phyloP scores from a whole-genome alignment of 768 basidiomycete genomes.

The Tricholomella constricta region DNA sequence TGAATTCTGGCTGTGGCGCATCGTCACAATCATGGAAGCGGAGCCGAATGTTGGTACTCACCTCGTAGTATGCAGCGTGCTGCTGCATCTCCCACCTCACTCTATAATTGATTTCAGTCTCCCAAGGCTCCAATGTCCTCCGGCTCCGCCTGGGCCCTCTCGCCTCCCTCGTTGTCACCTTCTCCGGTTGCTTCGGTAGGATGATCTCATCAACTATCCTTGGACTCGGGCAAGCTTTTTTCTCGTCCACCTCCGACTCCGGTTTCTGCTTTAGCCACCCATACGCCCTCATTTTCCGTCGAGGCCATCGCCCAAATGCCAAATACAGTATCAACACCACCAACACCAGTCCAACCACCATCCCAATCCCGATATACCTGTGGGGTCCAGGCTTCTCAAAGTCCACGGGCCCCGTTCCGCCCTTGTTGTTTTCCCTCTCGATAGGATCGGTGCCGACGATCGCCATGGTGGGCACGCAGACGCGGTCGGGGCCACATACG shows the following conservation, averaged over 20 bases:
- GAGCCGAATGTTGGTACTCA: neutral
- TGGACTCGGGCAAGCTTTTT: neutral
- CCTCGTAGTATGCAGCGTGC: constrained; percentile 6
- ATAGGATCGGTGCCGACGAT: constrained; percentile 26
- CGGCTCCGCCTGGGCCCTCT: constrained; percentile 7
- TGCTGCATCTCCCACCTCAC: constrained; percentile 17
- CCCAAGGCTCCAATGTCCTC: constrained; percentile 16
- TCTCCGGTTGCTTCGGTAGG: constrained; percentile 14
- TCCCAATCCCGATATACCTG: constrained; percentile 47
- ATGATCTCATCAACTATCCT: constrained; percentile 16
- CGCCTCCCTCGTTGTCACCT: neutral
- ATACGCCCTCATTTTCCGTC: constrained; percentile 20
- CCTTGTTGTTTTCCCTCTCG: constrained; percentile 20
- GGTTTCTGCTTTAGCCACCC: constrained; percentile 11
- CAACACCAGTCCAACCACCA: constrained; percentile 38
- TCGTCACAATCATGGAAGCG: neutral
- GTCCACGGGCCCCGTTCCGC: constrained; percentile 18
- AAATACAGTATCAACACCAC: constrained; percentile 41
- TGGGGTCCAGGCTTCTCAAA: constrained; percentile 36
- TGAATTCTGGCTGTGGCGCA: constrained; percentile 17
- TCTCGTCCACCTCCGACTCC: constrained; percentile 5
- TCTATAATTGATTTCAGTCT: constrained; percentile 11
- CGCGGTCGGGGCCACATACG: constrained; percentile 22
- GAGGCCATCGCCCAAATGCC: constrained; percentile 34
- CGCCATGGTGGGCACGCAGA: constrained; percentile 24